phyloP scores from a whole-genome alignment of 164 flowering plant species.

The Vitis amurensis region DNA sequence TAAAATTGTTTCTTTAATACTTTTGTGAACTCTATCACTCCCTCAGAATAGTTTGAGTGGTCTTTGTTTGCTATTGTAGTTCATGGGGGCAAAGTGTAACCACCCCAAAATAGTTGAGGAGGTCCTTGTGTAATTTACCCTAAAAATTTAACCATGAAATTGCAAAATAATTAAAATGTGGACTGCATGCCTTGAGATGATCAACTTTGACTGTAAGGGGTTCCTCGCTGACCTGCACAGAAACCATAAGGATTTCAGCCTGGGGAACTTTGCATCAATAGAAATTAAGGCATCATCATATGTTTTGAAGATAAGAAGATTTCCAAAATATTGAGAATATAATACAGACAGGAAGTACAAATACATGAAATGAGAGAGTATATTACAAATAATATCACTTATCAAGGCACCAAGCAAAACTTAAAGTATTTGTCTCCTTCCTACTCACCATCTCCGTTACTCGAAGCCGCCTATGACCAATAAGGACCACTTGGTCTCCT shows the following conservation, averaged over 20 bases:
- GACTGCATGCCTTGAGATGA: constrained; percentile 77
- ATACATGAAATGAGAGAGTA: not conserved
- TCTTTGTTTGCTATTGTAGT: too few species aligned
- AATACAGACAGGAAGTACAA: not conserved
- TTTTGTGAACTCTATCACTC: too few species aligned
- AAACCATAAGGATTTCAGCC: constrained; percentile 6
- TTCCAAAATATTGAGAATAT: not conserved
- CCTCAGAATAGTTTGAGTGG: too few species aligned
- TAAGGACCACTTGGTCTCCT: constrained; percentile 87
- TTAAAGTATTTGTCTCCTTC: not conserved
- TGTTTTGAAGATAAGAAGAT: not conserved
- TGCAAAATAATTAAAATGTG: not conserved
- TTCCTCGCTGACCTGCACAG: constrained; percentile 78
- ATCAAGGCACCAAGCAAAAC: not conserved
- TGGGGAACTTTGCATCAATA: not conserved
- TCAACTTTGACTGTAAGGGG: constrained; percentile 98
- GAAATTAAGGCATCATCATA: not conserved
- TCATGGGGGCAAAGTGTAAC: too few species aligned
- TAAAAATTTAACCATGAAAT: too few species aligned
- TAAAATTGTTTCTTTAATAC: too few species aligned
- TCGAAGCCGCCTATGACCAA: constrained; percentile 91
- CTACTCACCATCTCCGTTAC: constrained; percentile 90
- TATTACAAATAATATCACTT: not conserved
- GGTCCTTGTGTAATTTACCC: too few species aligned
- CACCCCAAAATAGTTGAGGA: too few species aligned